Evolutionary conservation across 805 yeast species (phyloP), one percentile per base, ranked within the genome.

Genomic region (Pichia nakasei): DNA sequence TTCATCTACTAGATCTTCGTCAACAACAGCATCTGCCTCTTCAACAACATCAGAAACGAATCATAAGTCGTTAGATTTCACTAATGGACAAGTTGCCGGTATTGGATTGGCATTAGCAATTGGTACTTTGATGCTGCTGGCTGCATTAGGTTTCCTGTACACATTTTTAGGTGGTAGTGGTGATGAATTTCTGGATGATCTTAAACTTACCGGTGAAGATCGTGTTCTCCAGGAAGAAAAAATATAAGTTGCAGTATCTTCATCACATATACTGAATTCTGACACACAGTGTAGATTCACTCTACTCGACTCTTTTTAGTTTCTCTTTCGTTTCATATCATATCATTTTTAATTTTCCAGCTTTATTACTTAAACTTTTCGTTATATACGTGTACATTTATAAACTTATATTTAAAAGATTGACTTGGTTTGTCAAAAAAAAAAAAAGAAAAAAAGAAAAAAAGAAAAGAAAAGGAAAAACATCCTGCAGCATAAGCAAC

Each of bases 51-150:
- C 45, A 5, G 22, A 42, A 2, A 4, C 27, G 8, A 27, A 48
- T 5, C 34, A 35, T 15, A 46, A 44, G 17, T 27, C 41, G 12
- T 29, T 29, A 29, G 50, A 56, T 44, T 64, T 72, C 60, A 61
- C 68, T 12, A 58, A 75, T 19, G 89, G 93, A 0, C 80, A 72
- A 52, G 80, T 83, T 24, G 87, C 81, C 4, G 71, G 85, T 24
- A 73, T 83, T 37, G 77, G 84, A 0, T 67, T 81, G 35, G 93
- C 88, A 0, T 65, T 80, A 43, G 78, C 91, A 0, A 52, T 84
- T 27, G 85, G 71, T 1, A 63, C 78, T 15, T 63, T 70, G 50
- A 50, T 65, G 27, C 43, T 72, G 9, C 45, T 75, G 22, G 60
- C 70, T 9, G 38, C 59, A 59, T 18, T 53, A 64, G 43, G 83